Evolutionary conservation across 345 rosid species (phyloP).

Genomic region (Eucalyptus sp.): DNA sequence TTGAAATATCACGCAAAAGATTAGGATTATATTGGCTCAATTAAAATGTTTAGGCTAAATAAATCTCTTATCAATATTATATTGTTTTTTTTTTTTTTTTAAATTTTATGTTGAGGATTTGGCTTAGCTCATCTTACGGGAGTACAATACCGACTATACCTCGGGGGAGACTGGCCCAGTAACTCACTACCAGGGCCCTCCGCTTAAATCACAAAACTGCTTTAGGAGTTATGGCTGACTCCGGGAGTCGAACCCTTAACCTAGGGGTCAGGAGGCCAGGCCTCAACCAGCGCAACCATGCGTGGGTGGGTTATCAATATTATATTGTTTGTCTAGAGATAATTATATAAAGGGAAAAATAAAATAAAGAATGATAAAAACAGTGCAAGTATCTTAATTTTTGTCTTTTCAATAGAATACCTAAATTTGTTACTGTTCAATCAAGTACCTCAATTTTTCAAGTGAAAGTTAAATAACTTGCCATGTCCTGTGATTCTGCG

Average conservation of each 20-base stretch:
- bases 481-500: neutral
- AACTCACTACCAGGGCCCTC: too few species aligned
- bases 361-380: neutral
- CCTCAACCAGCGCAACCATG: too few species aligned
- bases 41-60: neutral
- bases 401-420: neutral
- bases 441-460: neutral
- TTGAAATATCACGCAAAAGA: neutral
- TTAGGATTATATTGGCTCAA: neutral
- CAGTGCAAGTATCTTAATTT: neutral
- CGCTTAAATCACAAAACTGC: too few species aligned
- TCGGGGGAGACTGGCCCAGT: too few species aligned
- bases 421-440: neutral
- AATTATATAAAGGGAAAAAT: neutral
- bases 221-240: too few species aligned
- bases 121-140: too few species aligned
- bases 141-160: too few species aligned
- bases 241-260: too few species aligned
- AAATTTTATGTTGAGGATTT: too few species aligned
- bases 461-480: neutral
- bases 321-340: neutral
- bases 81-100: neutral
- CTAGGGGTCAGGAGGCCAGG: too few species aligned
- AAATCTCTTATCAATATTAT: neutral
- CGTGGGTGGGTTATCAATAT: neutral